phyloP scores from a whole-genome alignment of 768 basidiomycete genomes.

The Macrolepiota albuminosa region DNA sequence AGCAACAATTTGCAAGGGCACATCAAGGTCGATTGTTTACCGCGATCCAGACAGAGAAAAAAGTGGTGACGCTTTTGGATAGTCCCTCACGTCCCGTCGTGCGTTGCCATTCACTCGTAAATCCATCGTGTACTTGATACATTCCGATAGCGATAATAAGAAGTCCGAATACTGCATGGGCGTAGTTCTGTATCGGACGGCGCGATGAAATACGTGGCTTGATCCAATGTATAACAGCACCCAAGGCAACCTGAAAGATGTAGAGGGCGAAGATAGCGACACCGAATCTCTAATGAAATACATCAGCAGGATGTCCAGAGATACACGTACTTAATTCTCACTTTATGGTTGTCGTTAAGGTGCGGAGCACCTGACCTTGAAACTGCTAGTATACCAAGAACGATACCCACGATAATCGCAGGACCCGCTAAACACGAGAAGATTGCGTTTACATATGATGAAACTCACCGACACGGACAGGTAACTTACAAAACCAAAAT shows the following conservation, averaged over 20 bases:
- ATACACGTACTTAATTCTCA: constrained; percentile 12
- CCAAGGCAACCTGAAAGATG: constrained; percentile 42
- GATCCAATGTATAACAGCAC: constrained; percentile 49
- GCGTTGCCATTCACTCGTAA: constrained; percentile 43
- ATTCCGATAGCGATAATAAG: constrained; percentile 43
- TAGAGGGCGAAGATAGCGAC: constrained; percentile 46
- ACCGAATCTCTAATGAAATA: constrained; percentile 38
- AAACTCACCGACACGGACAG: not conserved
- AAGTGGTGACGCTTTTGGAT: constrained; percentile 29
- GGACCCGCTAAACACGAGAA: constrained; percentile 32
- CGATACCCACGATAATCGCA: constrained; percentile 36
- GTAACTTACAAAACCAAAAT: constrained; percentile 38
- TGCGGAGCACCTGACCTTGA: constrained; percentile 28
- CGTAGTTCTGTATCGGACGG: constrained; percentile 52
- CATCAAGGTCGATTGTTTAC: constrained; percentile 26
- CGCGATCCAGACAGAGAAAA: constrained; percentile 46
- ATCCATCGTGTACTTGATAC: constrained; percentile 47
- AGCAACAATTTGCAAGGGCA: not conserved
- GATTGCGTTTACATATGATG: constrained; percentile 8
- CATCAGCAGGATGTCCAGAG: not conserved
- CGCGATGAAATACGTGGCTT: constrained; percentile 33
- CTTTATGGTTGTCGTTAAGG: constrained; percentile 46
- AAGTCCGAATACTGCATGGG: constrained; percentile 52
- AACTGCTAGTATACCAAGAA: constrained; percentile 39
- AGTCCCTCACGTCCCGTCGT: constrained; percentile 37